A percentile compares a stretch with the other conserved stretches of the same genome.
phyloP scores from a whole-genome alignment of 192 early-diverging fungal species.

The Rhizoclosmatium globosum region DNA sequence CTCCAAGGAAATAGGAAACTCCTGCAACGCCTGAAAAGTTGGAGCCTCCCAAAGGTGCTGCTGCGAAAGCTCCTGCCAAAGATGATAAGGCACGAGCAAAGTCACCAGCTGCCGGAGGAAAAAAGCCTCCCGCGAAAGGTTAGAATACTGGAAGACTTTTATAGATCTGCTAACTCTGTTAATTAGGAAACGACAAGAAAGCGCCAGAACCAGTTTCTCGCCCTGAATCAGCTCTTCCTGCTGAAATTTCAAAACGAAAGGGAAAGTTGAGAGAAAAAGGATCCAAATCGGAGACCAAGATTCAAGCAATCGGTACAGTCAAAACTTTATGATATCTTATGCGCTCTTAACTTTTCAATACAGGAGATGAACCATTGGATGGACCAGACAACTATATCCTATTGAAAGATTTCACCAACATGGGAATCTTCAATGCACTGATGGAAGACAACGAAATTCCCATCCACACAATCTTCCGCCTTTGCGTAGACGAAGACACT shows the following conservation, averaged over 20 bases:
- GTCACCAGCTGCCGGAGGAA: conserved; percentile 16
- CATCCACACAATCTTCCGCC: conserved; percentile 43
- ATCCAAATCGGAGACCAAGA: conserved; percentile 48
- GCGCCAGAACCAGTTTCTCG: conserved; percentile 41
- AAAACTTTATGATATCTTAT: neutral
- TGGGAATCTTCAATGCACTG: conserved; percentile 46
- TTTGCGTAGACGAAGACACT: conserved; percentile 4
- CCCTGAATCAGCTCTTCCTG: conserved; percentile 41
- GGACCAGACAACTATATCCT: conserved; percentile 62
- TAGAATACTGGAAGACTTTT: neutral
- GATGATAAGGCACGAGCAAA: conserved; percentile 17
- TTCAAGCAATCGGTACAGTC: conserved; percentile 45
- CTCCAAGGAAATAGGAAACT: conserved; percentile 32
- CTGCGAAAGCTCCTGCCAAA: conserved; percentile 25
- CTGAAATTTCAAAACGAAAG: conserved; percentile 55
- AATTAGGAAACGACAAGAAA: conserved; percentile 8
- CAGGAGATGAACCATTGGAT: conserved; percentile 61
- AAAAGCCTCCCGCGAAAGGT: conserved; percentile 7
- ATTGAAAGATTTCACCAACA: conserved; percentile 51
- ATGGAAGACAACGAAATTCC: conserved; percentile 54
- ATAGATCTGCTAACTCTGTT: neutral
- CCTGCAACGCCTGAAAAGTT: conserved; percentile 20
- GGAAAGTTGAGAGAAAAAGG: conserved; percentile 54
- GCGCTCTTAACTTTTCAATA: too few species aligned
- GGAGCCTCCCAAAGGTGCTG: neutral